phyloP scores from a whole-genome alignment of 768 basidiomycete genomes.

The Boletus reticuloceps region DNA sequence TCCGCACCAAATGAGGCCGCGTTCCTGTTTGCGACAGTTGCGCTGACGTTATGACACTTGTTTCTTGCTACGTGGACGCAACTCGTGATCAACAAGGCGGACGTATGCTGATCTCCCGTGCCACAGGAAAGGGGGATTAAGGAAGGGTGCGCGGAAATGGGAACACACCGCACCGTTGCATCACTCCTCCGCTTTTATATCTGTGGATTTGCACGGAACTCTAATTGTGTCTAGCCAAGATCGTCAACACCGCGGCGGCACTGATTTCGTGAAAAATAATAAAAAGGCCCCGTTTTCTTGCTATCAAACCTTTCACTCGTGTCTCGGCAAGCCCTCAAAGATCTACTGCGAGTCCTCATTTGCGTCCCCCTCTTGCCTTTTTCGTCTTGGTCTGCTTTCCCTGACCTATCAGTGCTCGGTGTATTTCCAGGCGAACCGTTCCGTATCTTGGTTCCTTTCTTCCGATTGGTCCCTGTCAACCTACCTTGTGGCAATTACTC shows the following conservation, averaged over 20 bases:
- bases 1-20: neutral
- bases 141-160: constrained; percentile 14
- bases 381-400: constrained; percentile 30
- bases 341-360: constrained; percentile 15
- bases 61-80: constrained; percentile 10
- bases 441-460: constrained; percentile 39
- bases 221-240: constrained; percentile 26
- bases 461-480: constrained; percentile 47
- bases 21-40: neutral
- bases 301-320: constrained; percentile 28
- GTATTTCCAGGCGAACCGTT: constrained; percentile 42
- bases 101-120: neutral
- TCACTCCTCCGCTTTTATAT: constrained; percentile 28
- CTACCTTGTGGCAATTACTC: constrained; percentile 39
- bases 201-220: constrained; percentile 26
- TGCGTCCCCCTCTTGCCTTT: constrained; percentile 30
- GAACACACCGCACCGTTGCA: constrained; percentile 11
- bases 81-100: neutral
- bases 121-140: neutral
- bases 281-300: constrained; percentile 27
- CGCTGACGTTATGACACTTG: constrained; percentile 13
- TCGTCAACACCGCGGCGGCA: constrained; percentile 30
- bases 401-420: constrained; percentile 41
- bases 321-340: constrained; percentile 26
- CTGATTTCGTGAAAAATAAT: constrained; percentile 25